A percentile compares a stretch with the other conserved stretches of the same genome.
Conservation (phyloP, 2,329 filamentous ascomycete species). For the Colletotrichum limetticola region DNA sequence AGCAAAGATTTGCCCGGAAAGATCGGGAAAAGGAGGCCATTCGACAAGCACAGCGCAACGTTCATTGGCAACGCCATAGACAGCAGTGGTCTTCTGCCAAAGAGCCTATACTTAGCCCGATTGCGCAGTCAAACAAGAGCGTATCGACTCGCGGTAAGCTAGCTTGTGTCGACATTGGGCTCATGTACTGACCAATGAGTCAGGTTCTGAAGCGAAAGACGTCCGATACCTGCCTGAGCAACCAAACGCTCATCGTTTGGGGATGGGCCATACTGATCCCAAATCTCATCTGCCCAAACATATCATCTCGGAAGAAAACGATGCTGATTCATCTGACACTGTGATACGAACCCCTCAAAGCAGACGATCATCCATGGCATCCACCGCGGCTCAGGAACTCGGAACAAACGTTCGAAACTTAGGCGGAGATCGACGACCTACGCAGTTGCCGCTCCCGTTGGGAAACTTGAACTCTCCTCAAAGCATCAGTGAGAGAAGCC, state of each 20-base stretch:
- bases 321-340: constrained; percentile 47
- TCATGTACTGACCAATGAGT: not conserved
- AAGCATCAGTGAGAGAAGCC: not conserved
- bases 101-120: constrained; percentile 61
- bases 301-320: constrained; percentile 24
- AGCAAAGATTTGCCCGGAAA: constrained; percentile 55
- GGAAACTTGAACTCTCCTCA: not conserved
- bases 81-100: constrained; percentile 63
- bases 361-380: constrained; percentile 34
- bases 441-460: not conserved
- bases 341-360: constrained; percentile 48
- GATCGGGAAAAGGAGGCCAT: constrained; percentile 52
- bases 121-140: constrained; percentile 51
- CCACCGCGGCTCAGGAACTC: not conserved
- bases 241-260: constrained; percentile 30
- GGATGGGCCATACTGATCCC: not conserved
- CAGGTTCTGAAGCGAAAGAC: constrained; percentile 6
- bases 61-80: constrained; percentile 57
- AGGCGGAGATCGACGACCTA: not conserved
- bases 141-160: constrained; percentile 28
- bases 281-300: constrained; percentile 23
- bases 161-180: not conserved
- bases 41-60: constrained; percentile 43
- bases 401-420: not conserved
- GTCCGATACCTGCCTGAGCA: not conserved